These are phyloP conservation scores for Saitoella complicata DNA, from an alignment of 805 yeast species.

Conservation along the genomic window DNA sequence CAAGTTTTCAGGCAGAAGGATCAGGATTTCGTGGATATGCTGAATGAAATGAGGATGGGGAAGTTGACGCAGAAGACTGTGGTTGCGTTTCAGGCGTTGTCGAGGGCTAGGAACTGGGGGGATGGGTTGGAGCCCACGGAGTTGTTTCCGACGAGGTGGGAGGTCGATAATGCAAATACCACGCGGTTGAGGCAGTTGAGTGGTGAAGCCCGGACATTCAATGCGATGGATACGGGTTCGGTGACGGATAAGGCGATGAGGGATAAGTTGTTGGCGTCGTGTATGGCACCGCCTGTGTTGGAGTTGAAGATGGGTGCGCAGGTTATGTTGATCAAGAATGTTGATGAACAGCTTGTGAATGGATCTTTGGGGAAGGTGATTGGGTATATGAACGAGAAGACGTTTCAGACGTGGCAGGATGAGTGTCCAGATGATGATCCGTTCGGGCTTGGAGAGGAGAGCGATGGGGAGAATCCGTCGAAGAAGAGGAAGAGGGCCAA, in stretches of 20 bases:
- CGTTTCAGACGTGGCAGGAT: conserved; percentile 16
- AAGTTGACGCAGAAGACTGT: conserved; percentile 35
- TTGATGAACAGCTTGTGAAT: conserved; percentile 63
- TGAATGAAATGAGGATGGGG: conserved; percentile 71
- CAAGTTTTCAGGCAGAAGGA: conserved; percentile 83
- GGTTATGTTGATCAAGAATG: conserved; percentile 82
- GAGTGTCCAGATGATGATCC: conserved; percentile 15
- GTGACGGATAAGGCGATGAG: conserved; percentile 14
- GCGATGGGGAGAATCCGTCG: neutral
- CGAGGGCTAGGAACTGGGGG: conserved; percentile 35
- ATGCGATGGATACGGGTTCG: conserved; percentile 29
- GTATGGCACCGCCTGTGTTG: conserved; percentile 56
- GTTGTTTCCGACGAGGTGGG: conserved; percentile 67
- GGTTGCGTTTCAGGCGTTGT: conserved; percentile 33
- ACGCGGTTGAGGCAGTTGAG: conserved; percentile 33
- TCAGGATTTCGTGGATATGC: conserved; percentile 49
- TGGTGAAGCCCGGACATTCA: conserved; percentile 31
- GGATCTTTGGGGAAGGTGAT: conserved; percentile 76
- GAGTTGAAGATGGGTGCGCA: conserved; percentile 73
- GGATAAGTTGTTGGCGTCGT: conserved; percentile 32
- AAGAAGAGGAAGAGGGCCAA: neutral
- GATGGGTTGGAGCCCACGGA: conserved; percentile 85
- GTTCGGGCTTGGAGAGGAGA: conserved; percentile 9
- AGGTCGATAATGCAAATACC: conserved; percentile 64
- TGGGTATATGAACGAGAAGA: conserved; percentile 29